Evolutionary conservation across 129 eudicot species (phyloP), one percentile per base, ranked within the genome.

Genomic region (Silybum marianum): DNA sequence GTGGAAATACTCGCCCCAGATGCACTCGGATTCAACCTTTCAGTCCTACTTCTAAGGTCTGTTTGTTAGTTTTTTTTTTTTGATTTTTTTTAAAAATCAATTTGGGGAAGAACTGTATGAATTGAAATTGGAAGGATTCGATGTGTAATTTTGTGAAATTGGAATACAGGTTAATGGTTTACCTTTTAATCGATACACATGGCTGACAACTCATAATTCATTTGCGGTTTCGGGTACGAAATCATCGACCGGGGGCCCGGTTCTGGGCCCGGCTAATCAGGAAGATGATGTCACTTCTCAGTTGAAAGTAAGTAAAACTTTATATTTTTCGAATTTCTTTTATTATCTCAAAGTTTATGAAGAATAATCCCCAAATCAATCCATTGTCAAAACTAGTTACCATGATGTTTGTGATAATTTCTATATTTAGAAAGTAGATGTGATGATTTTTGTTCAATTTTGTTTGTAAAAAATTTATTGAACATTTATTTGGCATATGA

Each of bases 171-270:
- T 95, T 9, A 89, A 86, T 72, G 99, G 94, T 2, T 80, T 96
- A 51, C 95, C 99, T 34, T 96, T 91, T 73, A 93, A 96, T 75
- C 85, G 78, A 46, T 96, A 96, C 83, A 82, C 99, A 67, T 93
- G 98, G 98, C 77, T 93, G 75, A 96, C 98, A 88, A 93, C 97
- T 77, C 99, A 96, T 83, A 96, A 93, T 76, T 88, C 99, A 16
- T 96, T 73, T 85, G 97, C 99, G 19, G 74, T 84, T 11, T 77
- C 89, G 68, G 97, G 95, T 28, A 73, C 91, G 1, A 75, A 51
- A 23, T 89, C 99, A 10, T 78, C 82, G 0, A 87, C 98, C n/a
- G 98, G 99, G n/a, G 80, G 90, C 0, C 23, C 48, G 21, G 21
- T 88, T 73, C 62, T 96, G 18, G 90, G 97, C 74, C 97, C 91